These are phyloP conservation scores for Termitomyces sp. DNA, from an alignment of 768 basidiomycete genomes.

Conservation along the genomic window DNA sequence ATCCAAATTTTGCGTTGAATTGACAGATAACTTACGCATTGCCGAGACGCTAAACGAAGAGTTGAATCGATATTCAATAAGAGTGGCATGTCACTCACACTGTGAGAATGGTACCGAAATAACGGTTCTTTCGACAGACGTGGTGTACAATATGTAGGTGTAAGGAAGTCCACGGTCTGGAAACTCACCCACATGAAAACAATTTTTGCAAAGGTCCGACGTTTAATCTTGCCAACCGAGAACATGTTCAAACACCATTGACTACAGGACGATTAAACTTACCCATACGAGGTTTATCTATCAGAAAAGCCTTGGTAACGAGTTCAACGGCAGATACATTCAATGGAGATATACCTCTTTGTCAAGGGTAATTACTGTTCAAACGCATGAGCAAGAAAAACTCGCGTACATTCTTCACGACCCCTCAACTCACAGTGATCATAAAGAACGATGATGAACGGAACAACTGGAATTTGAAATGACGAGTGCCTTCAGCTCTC, in stretches of 20 bases:
- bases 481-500: not conserved
- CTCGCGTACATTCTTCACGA: not conserved
- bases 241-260: not conserved
- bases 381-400: not conserved
- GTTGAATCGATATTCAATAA: not conserved
- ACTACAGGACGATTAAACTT: not conserved
- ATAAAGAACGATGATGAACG: slow-evolving; percentile 18
- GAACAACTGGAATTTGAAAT: slow-evolving; percentile 11
- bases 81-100: slow-evolving; percentile 15
- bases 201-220: slow-evolving; percentile 18
- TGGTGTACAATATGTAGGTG: not conserved
- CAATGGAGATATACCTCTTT: slow-evolving; percentile 16
- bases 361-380: slow-evolving; percentile 24
- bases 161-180: not conserved
- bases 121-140: slow-evolving; percentile 19
- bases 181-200: slow-evolving; percentile 20
- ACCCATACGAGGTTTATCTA: slow-evolving; percentile 27
- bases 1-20: not conserved
- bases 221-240: slow-evolving; percentile 14
- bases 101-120: slow-evolving; percentile 21
- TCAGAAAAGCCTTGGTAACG: not conserved
- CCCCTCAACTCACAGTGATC: slow-evolving; percentile 18
- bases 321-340: not conserved
- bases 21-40: slow-evolving; percentile 3
- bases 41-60: slow-evolving; percentile 6